Percentiles rank a stretch among this genome's conserved stretches.
Evolutionary conservation across 2,329 filamentous ascomycete genomes (phyloP).

Genomic region (Botryotinia narcissicola): DNA sequence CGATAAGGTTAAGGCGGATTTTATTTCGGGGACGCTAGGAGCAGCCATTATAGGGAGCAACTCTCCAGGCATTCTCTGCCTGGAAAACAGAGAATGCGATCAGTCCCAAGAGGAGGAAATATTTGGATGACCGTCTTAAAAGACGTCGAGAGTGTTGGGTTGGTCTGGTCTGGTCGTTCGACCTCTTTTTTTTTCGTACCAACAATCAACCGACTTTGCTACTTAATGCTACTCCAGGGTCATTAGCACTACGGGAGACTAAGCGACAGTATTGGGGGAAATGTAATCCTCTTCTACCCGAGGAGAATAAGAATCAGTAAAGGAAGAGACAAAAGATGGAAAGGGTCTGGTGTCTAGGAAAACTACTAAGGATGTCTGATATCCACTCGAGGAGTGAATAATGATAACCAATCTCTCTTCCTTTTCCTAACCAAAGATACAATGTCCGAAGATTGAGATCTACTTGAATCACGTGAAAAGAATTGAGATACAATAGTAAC

Average conservation of each 20-base stretch:
- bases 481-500: background rate
- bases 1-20: slow-evolving; percentile 26
- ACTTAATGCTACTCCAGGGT: slow-evolving; percentile 5
- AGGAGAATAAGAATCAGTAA: slow-evolving; percentile 1
- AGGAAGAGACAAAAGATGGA: background rate
- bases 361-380: background rate
- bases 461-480: slow-evolving; percentile 10
- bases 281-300: slow-evolving; percentile 8
- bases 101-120: slow-evolving; percentile 24
- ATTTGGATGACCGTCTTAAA: slow-evolving; percentile 21
- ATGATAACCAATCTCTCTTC: background rate
- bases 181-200: slow-evolving; percentile 15
- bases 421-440: background rate
- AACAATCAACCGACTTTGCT: slow-evolving; percentile 17
- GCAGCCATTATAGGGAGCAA: slow-evolving; percentile 39
- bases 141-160: slow-evolving; percentile 15
- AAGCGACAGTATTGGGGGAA: slow-evolving; percentile 15
- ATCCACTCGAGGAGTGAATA: background rate
- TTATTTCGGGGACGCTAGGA: slow-evolving; percentile 31
- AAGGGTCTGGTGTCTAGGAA: background rate
- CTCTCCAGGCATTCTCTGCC: slow-evolving; percentile 40
- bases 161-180: slow-evolving; percentile 7
- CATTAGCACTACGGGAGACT: slow-evolving; percentile 15
- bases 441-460: background rate
- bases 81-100: slow-evolving; percentile 30